A percentile compares a stretch with the other conserved stretches of the same genome.
Conservation (phyloP, 2,329 filamentous ascomycete genomes). For the Phaeomoniella chlamydospora region DNA sequence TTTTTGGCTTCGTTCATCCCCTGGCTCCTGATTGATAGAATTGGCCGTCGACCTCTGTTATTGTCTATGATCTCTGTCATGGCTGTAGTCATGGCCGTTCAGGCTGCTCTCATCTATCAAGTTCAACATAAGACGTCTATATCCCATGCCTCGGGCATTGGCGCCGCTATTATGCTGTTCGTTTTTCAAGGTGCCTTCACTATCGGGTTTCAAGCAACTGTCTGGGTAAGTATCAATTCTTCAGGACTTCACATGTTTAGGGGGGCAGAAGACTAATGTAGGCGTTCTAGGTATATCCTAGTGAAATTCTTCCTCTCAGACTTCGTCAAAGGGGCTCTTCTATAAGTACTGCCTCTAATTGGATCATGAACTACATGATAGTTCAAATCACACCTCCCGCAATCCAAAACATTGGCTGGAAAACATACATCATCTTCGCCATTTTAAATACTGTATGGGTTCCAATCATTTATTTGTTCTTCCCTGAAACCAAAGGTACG, state of each 20-base stretch:
- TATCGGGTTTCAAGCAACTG: slow-evolving; percentile 21
- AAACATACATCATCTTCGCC: slow-evolving; percentile 17
- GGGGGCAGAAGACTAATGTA: too few relatives aligned
- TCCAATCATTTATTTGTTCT: slow-evolving; percentile 12
- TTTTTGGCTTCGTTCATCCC: too few relatives aligned
- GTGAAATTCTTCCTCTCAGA: slow-evolving; percentile 35
- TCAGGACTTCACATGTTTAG: neutral
- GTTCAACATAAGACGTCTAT: too few relatives aligned
- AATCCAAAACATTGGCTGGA: slow-evolving; percentile 16
- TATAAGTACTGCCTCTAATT: slow-evolving; percentile 31
- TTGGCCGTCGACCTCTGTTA: too few relatives aligned
- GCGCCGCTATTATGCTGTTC: too few relatives aligned
- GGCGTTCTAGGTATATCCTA: slow-evolving; percentile 37
- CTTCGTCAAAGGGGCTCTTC: slow-evolving; percentile 35
- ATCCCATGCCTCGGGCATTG: too few relatives aligned
- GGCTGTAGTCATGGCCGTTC: too few relatives aligned
- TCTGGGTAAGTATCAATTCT: slow-evolving; percentile 13
- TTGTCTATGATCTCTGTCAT: too few relatives aligned
- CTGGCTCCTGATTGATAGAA: too few relatives aligned
- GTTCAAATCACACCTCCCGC: slow-evolving; percentile 18
- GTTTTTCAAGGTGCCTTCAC: slow-evolving; percentile 26
- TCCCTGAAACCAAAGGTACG: slow-evolving; percentile 8
- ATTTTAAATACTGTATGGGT: slow-evolving; percentile 12
- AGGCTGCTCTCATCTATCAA: too few relatives aligned
- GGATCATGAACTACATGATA: slow-evolving; percentile 18